Evolutionary conservation across 169 alveolate species (phyloP).

Genomic region (Eimeria acervulina): DNA sequence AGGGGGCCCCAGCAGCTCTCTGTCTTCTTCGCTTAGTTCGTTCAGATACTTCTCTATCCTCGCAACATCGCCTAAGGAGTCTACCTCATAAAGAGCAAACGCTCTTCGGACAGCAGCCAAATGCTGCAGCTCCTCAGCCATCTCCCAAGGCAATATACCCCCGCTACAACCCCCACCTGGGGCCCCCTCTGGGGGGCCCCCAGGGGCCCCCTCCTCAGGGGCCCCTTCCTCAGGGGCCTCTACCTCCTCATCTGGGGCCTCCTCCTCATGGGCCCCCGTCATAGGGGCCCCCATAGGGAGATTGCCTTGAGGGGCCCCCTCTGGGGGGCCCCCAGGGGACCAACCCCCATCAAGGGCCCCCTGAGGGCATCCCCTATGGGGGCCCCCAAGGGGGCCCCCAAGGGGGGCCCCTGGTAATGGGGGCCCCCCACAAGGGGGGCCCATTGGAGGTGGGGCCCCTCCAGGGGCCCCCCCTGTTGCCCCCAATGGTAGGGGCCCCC

Average conservation of each 20-base stretch:
- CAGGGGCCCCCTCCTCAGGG: neutral
- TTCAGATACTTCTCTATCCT: constrained; percentile 73
- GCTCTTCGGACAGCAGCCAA: constrained; percentile 73
- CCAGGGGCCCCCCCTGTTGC: neutral
- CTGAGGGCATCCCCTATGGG: too few relatives aligned
- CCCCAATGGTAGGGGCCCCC: neutral
- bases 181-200: neutral
- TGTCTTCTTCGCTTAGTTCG: constrained; percentile 33
- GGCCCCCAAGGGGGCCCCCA: neutral
- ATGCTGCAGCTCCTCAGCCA: constrained; percentile 75
- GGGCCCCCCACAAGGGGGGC: neutral
- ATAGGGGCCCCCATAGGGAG: too few relatives aligned
- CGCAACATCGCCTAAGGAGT: constrained; percentile 74
- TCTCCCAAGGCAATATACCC: neutral
- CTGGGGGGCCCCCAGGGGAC: too few relatives aligned
- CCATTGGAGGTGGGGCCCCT: neutral
- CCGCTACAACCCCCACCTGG: neutral
- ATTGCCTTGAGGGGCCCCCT: too few relatives aligned
- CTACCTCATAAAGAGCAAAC: constrained; percentile 65
- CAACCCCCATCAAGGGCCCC: too few relatives aligned
- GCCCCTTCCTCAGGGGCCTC: neutral
- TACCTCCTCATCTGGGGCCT: too few relatives aligned
- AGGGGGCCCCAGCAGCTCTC: constrained; percentile 66
- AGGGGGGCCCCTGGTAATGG: neutral
- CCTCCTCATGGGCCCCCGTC: too few relatives aligned